phyloP scores from a whole-genome alignment of 768 basidiomycete species.

The Lanmaoa pseudosensibilis region DNA sequence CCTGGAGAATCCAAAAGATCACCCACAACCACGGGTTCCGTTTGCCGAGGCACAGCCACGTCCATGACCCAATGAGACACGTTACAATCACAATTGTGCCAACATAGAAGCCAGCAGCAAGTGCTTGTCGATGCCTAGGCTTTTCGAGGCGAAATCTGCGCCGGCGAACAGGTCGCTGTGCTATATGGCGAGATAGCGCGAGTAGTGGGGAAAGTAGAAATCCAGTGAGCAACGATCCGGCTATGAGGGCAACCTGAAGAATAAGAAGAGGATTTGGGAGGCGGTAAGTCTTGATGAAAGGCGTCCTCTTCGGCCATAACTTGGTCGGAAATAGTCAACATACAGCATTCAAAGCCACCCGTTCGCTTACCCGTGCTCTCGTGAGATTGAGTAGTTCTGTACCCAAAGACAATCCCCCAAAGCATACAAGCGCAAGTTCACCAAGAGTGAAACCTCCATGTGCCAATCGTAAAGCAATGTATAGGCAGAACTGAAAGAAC shows the following conservation, averaged over 20 bases:
- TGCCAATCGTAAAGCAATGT: slow-evolving; percentile 84
- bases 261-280: slow-evolving; percentile 88
- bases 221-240: slow-evolving; percentile 89
- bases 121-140: slow-evolving; percentile 72
- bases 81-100: slow-evolving; percentile 76
- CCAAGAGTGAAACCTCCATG: slow-evolving; percentile 96
- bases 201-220: slow-evolving; percentile 93
- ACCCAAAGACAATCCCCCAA: slow-evolving; percentile 82
- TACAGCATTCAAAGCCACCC: not conserved
- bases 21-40: slow-evolving; percentile 90
- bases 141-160: slow-evolving; percentile 83
- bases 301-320: slow-evolving; percentile 79
- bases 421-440: slow-evolving; percentile 85
- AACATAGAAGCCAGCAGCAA: slow-evolving; percentile 82
- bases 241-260: slow-evolving; percentile 90
- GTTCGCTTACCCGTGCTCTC: slow-evolving; percentile 63
- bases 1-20: slow-evolving; percentile 74
- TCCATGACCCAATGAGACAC: slow-evolving; percentile 88
- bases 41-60: slow-evolving; percentile 77
- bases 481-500: slow-evolving; percentile 91
- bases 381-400: slow-evolving; percentile 88
- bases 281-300: slow-evolving; percentile 88
- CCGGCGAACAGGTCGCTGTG: slow-evolving; percentile 79
- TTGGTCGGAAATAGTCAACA: slow-evolving; percentile 29
- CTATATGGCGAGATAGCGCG: slow-evolving; percentile 87